Evolutionary conservation across 2,329 filamentous ascomycete genomes (phyloP).

Genomic region (Emericellopsis cladophorae): DNA sequence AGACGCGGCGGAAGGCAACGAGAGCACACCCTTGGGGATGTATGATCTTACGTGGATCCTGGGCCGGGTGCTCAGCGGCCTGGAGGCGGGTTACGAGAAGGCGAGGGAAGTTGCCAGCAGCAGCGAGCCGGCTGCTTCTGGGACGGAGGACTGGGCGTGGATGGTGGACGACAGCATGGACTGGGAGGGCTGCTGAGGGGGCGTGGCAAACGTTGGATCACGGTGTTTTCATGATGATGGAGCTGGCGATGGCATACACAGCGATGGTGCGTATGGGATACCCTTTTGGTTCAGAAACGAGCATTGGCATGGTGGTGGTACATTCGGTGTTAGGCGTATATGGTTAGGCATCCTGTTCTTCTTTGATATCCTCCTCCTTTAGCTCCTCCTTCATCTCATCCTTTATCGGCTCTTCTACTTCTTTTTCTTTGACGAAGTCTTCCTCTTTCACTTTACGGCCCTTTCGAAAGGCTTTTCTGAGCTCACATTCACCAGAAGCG

Average conservation of each 20-base stretch:
- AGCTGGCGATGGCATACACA: not conserved
- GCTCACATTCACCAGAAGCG: constrained; percentile 22
- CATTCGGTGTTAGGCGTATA: not conserved
- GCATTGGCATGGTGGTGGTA: no score
- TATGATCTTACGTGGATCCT: constrained; percentile 52
- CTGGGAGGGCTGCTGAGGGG: constrained; percentile 14
- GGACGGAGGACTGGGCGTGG: constrained; percentile 20
- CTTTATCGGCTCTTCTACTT: not conserved
- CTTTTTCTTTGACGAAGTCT: constrained; percentile 2
- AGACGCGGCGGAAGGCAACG: constrained; percentile 35
- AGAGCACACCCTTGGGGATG: constrained; percentile 30
- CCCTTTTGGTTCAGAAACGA: not conserved
- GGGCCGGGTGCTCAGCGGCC: constrained; percentile 38
- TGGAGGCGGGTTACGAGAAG: constrained; percentile 43
- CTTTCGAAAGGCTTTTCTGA: constrained; percentile 24
- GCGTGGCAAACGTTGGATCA: not conserved
- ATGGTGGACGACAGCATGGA: constrained; percentile 25
- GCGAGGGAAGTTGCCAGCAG: constrained; percentile 29
- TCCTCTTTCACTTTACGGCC: constrained; percentile 6
- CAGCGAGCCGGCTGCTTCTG: not conserved
- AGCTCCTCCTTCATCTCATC: not conserved
- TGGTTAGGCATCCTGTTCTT: constrained; percentile 3
- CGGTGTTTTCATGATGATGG: not conserved
- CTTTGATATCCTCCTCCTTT: constrained; percentile 1
- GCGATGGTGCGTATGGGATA: no score